Percentiles rank a stretch among this genome's conserved stretches.
Conservation (phyloP, 2,329 filamentous ascomycete genomes). For the Fusarium coicis region DNA sequence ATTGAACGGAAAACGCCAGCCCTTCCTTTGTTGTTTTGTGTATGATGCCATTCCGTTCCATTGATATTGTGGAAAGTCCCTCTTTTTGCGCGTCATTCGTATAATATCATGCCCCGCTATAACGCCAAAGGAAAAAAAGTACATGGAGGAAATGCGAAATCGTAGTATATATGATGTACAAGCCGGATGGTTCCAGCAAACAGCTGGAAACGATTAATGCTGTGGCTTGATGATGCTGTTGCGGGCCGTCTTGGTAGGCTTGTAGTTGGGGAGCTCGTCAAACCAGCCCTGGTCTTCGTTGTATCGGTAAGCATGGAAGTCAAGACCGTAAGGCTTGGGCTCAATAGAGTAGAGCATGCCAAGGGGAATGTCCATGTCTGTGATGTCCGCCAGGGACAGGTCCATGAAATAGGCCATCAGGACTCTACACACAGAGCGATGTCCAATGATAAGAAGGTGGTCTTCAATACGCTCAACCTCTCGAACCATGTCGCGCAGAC, state of each 20-base stretch:
- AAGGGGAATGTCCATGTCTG: conserved; percentile 91
- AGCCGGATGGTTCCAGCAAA: conserved; percentile 17
- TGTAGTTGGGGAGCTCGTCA: conserved; percentile 85
- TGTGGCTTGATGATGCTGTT: conserved; percentile 43
- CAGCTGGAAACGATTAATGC: background rate
- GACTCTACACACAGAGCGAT: conserved; percentile 91
- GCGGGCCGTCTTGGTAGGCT: conserved; percentile 66
- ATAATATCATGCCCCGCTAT: conserved; percentile 28
- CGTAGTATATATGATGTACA: conserved; percentile 38
- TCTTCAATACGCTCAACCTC: conserved; percentile 98
- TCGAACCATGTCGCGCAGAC: conserved; percentile 92
- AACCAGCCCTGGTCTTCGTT: conserved; percentile 83
- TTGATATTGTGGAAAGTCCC: conserved; percentile 41
- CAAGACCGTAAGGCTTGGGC: conserved; percentile 96
- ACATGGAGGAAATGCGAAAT: background rate
- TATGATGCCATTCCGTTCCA: conserved; percentile 42
- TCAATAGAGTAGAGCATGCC: conserved; percentile 96
- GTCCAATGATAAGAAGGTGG: conserved; percentile 90
- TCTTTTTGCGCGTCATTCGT: conserved; percentile 41
- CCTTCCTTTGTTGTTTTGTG: conserved; percentile 36
- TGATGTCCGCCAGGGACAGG: conserved; percentile 88
- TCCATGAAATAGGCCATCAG: conserved; percentile 97
- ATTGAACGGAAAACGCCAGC: conserved; percentile 46
- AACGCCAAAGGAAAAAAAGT: conserved; percentile 36
- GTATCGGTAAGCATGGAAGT: conserved; percentile 95